Evolutionary conservation across 2,329 filamentous ascomycete genomes (phyloP).

Genomic region (Sclerotiophoma versabilis): DNA sequence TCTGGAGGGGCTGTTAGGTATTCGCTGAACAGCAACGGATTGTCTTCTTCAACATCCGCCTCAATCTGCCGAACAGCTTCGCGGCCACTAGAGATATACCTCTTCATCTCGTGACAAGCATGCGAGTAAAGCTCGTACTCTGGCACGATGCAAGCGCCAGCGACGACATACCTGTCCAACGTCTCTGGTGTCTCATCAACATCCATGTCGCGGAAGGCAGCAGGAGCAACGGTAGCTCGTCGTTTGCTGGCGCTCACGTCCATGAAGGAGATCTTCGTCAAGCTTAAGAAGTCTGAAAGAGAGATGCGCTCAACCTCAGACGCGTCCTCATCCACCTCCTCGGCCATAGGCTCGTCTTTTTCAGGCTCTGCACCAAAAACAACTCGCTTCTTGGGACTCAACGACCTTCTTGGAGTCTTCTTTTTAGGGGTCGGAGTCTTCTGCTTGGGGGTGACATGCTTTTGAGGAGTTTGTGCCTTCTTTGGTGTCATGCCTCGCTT

Average conservation of each 20-base stretch:
- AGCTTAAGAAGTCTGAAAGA: slow-evolving; percentile 89
- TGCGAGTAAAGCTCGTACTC: slow-evolving; percentile 96
- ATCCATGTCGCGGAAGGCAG: slow-evolving; percentile 45
- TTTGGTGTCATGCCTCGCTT: slow-evolving; percentile 50
- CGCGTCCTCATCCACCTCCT: slow-evolving; percentile 29
- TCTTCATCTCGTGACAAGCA: slow-evolving; percentile 93
- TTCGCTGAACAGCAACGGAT: slow-evolving; percentile 88
- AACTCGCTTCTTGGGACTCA: slow-evolving; percentile 46
- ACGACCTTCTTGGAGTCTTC: slow-evolving; percentile 35
- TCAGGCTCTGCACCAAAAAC: slow-evolving; percentile 38
- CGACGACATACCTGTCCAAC: slow-evolving; percentile 81
- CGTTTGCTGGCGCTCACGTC: slow-evolving; percentile 96
- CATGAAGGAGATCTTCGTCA: slow-evolving; percentile 98
- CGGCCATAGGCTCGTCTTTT: slow-evolving; percentile 35
- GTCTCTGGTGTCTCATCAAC: slow-evolving; percentile 57
- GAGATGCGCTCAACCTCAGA: slow-evolving; percentile 70
- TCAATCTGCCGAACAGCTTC: slow-evolving; percentile 92
- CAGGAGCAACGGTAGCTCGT: slow-evolving; percentile 72
- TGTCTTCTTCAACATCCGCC: slow-evolving; percentile 84
- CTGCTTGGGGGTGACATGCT: slow-evolving; percentile 50
- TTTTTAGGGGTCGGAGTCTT: slow-evolving; percentile 48
- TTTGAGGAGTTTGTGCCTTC: slow-evolving; percentile 48
- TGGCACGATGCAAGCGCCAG: slow-evolving; percentile 88
- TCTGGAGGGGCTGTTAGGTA: slow-evolving; percentile 87
- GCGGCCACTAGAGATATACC: slow-evolving; percentile 92